Percentiles rank a stretch among this genome's conserved stretches.
phyloP scores from a whole-genome alignment of 768 basidiomycete species.

The Fomitopsis serialis region DNA sequence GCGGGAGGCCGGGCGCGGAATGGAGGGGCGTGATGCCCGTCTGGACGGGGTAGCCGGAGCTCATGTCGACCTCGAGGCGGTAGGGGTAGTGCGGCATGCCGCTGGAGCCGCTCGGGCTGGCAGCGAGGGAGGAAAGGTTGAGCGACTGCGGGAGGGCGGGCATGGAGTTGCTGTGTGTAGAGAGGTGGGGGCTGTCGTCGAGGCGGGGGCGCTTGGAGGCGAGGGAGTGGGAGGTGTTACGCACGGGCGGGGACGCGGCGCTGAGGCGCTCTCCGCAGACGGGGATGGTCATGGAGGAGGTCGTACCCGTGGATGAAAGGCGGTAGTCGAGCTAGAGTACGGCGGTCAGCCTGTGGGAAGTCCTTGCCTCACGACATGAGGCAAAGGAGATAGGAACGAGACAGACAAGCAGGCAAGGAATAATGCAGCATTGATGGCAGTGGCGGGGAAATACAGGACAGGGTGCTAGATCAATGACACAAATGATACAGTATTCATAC shows the following conservation, averaged over 20 bases:
- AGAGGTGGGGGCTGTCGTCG: constrained; percentile 8
- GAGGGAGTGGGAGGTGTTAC: constrained; percentile 7
- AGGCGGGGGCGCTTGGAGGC: constrained; percentile 18
- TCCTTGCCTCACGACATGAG: too few species aligned
- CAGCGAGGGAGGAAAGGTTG: constrained; percentile 7
- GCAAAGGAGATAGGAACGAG: too few species aligned
- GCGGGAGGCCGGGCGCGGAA: constrained; percentile 3
- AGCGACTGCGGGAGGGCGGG: constrained; percentile 9
- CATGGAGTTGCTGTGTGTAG: background rate
- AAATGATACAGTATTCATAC: too few species aligned
- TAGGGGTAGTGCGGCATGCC: constrained; percentile 16
- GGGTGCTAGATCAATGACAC: too few species aligned
- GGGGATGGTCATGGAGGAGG: constrained; percentile 19
- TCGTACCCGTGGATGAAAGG: constrained; percentile 10
- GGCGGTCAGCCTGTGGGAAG: too few species aligned
- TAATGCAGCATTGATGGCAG: too few species aligned
- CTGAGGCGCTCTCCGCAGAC: constrained; percentile 24
- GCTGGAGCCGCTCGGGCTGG: constrained; percentile 7
- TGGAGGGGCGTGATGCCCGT: constrained; percentile 4
- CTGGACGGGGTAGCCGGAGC: constrained; percentile 10
- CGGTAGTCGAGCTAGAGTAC: constrained; percentile 20
- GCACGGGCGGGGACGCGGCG: constrained; percentile 10
- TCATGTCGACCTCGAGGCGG: constrained; percentile 23
- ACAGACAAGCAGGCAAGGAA: too few species aligned
- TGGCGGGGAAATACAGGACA: too few species aligned